Conservation (phyloP, 306 rosid species). For the Corylus avellana region DNA sequence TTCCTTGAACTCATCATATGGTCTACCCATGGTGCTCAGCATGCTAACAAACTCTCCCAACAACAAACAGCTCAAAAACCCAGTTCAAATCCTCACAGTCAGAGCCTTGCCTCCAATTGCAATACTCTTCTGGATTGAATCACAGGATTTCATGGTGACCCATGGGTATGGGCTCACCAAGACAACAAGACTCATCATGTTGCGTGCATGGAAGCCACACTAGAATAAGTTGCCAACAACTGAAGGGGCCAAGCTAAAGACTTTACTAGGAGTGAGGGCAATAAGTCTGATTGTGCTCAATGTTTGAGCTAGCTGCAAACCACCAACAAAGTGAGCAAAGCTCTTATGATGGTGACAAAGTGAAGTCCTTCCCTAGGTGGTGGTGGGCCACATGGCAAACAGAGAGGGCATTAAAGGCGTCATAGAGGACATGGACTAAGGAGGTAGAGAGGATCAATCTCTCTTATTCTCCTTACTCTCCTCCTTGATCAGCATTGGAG, state of each 20-base stretch:
- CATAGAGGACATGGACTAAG: conserved; percentile 88
- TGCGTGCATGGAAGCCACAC: conserved; percentile 59
- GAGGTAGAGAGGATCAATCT: conserved; percentile 75
- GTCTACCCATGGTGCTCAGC: conserved; percentile 71
- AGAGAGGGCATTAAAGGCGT: conserved; percentile 76
- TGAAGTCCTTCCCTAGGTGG: conserved; percentile 86
- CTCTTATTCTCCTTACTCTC: no score
- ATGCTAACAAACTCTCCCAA: conserved; percentile 31
- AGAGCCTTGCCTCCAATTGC: conserved; percentile 61
- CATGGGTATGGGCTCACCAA: conserved; percentile 73
- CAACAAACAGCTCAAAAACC: conserved; percentile 14
- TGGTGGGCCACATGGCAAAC: conserved; percentile 73
- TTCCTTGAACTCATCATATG: conserved; percentile 1
- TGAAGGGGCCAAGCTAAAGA: conserved; percentile 50
- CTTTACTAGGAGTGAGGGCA: conserved; percentile 57
- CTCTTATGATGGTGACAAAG: conserved; percentile 73
- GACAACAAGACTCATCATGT: conserved; percentile 42
- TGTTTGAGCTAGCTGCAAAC: conserved; percentile 72
- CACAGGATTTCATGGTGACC: conserved; percentile 50
- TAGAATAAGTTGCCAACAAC: conserved; percentile 45
- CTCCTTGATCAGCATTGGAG: no score
- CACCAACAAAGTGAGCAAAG: conserved; percentile 51
- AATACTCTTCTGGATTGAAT: conserved; percentile 39
- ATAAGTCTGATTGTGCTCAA: conserved; percentile 45
- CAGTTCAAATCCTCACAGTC: conserved; percentile 46